phyloP scores from a whole-genome alignment of 164 flowering plant genomes.

The Berberis thunbergii region DNA sequence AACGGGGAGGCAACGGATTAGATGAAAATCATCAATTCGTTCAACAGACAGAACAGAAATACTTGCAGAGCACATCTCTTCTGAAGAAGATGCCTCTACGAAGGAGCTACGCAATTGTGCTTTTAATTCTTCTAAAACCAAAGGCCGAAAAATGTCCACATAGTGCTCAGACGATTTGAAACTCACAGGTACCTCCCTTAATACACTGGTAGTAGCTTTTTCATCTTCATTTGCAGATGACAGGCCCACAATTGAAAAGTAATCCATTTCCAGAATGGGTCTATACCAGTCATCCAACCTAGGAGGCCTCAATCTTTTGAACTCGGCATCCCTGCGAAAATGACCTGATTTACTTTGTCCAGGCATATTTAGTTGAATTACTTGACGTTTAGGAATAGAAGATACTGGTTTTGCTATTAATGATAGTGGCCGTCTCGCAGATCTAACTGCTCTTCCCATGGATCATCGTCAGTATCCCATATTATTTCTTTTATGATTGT shows the following conservation, averaged over 20 bases:
- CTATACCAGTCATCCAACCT: conserved; percentile 85
- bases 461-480: conserved; percentile 37
- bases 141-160: conserved; percentile 70
- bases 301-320: conserved; percentile 68
- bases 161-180: conserved; percentile 75
- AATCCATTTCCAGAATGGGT: conserved; percentile 73
- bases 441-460: conserved; percentile 43
- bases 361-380: conserved; percentile 71
- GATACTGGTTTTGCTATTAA: conserved; percentile 23
- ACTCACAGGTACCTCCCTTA: conserved; percentile 66
- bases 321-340: conserved; percentile 34
- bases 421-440: conserved; percentile 26
- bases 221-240: conserved; percentile 38
- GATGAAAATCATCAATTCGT: conserved; percentile 88
- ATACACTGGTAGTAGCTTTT: conserved; percentile 20
- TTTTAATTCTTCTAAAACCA: conserved; percentile 89
- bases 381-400: conserved; percentile 58
- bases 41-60: conserved; percentile 78
- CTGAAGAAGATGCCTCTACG: conserved; percentile 59
- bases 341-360: conserved; percentile 29
- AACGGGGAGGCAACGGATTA: conserved; percentile 70
- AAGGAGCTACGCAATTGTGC: conserved; percentile 74
- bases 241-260: conserved; percentile 64
- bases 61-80: conserved; percentile 61
- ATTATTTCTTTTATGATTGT: conserved; percentile 30